Base-by-base conservation (phyloP, 1,284 basidiomycete genomes). In the Ceratorhiza oryzae-sativae region DNA sequence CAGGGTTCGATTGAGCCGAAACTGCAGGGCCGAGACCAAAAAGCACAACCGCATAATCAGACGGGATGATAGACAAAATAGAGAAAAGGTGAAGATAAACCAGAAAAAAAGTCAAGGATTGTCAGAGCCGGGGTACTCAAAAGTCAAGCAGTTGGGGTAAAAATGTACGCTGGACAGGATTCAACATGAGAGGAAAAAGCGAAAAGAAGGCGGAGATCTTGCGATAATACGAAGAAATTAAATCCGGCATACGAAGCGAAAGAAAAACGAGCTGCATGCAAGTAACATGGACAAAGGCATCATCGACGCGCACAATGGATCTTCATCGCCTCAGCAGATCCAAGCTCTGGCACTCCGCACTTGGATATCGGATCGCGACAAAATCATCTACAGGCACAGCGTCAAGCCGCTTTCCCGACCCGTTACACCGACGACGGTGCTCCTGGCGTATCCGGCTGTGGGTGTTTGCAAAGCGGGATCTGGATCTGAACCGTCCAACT, bases 291-390 rank as follows among this genome's bases (percentile, higher is more conserved):
- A 27, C 4, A 25, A 53, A 27, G 25, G 5, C 55, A 15, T 30
- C n/a, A n/a, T n/a, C n/a, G n/a, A n/a, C n/a, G n/a, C n/a, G n/a
- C n/a, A 36, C 13, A 58, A n/a, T 13, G 36, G 25, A n/a, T n/a
- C 34, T 45, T 67, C 62, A 55, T 30, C 45, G 61, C 61, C 61
- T 30, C 9, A 63, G 8, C 62, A 67, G 23, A 23, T 67, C 62
- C 62, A 67, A 55, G 42, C 62, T 55, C 62, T 67, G 62, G 49
- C 62, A 67, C 3, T 67, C 62, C 23, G 62, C 62, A 36, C 62
- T 67, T n/a, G 62, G 62, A n/a, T 67, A 67, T 15, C 62, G 62
- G 42, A 67, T 67, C 3, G 62, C 62, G 5, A 67, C 62, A 42
- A 67, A 67, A 67, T 67, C 62, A 18, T 67, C 62, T 36, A 67